phyloP scores from a whole-genome alignment of 2,329 filamentous ascomycete genomes.

The Leptosphaerulina australis region DNA sequence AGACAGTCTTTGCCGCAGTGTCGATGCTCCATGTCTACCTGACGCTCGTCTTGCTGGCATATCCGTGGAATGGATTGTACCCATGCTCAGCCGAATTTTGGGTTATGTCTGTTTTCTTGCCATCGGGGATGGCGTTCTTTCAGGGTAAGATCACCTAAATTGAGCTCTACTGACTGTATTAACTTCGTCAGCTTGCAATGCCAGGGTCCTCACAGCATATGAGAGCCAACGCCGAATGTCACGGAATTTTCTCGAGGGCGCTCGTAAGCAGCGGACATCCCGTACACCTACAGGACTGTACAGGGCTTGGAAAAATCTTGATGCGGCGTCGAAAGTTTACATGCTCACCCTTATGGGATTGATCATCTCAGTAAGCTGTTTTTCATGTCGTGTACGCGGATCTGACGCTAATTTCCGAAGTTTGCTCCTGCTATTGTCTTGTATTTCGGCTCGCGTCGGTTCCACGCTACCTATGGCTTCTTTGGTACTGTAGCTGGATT shows the following conservation, averaged over 20 bases:
- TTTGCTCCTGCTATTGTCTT: constrained; percentile 64
- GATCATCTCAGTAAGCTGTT: constrained; percentile 38
- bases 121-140: constrained; percentile 49
- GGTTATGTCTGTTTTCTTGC: constrained; percentile 49
- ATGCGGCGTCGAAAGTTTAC: constrained; percentile 45
- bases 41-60: constrained; percentile 45
- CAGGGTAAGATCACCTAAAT: constrained; percentile 32
- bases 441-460: constrained; percentile 69
- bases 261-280: constrained; percentile 41
- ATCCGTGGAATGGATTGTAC: constrained; percentile 44
- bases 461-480: constrained; percentile 63
- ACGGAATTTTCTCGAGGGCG: constrained; percentile 43
- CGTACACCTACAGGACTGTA: constrained; percentile 39
- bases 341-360: constrained; percentile 39
- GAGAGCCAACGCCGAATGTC: constrained; percentile 44
- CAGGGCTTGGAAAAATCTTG: constrained; percentile 39
- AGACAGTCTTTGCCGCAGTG: constrained; percentile 43
- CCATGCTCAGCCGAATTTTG: constrained; percentile 48
- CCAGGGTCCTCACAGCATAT: constrained; percentile 45
- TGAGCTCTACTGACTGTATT: constrained; percentile 1
- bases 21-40: constrained; percentile 47
- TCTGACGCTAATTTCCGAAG: constrained; percentile 48
- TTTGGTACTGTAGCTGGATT: constrained; percentile 56
- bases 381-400: not conserved
- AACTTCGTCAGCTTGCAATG: constrained; percentile 39